phyloP scores from a whole-genome alignment of 306 rosid species.

The Vigna angularis region DNA sequence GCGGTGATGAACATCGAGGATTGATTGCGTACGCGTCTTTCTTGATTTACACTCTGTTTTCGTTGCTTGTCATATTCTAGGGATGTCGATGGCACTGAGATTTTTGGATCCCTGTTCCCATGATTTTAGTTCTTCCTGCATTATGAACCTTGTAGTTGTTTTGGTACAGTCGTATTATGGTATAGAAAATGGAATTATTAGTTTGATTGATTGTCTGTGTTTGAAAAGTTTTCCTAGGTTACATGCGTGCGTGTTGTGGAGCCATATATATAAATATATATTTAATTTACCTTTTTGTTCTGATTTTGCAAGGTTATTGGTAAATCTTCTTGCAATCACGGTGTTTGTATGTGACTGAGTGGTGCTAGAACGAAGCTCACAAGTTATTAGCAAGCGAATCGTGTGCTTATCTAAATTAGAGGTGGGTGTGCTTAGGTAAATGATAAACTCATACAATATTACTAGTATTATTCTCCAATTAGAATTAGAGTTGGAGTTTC shows the following conservation, averaged over 20 bases:
- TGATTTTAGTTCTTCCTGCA: conserved; percentile 43
- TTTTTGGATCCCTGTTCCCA: conserved; percentile 42
- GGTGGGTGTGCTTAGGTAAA: background rate
- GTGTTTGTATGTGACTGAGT: conserved; percentile 21
- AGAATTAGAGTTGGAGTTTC: too few relatives aligned
- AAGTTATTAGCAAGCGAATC: background rate
- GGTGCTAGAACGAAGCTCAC: background rate
- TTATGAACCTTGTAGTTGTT: conserved; percentile 35
- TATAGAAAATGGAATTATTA: conserved; percentile 52
- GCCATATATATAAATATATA: background rate
- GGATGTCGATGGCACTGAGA: conserved; percentile 26
- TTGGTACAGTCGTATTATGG: conserved; percentile 34
- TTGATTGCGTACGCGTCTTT: conserved; percentile 92
- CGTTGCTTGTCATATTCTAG: conserved; percentile 89
- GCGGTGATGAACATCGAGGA: conserved; percentile 92
- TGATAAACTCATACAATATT: too few relatives aligned
- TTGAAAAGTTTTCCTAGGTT: background rate
- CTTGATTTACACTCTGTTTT: conserved; percentile 93
- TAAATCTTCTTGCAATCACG: background rate
- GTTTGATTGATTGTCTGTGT: conserved; percentile 40
- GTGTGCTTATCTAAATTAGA: conserved; percentile 17
- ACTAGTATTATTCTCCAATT: too few relatives aligned
- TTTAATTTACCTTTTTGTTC: background rate
- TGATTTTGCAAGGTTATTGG: conserved; percentile 19
- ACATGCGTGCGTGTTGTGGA: conserved; percentile 14